phyloP scores from a whole-genome alignment of 805 yeast genomes.

The Monosporozyma unispora region DNA sequence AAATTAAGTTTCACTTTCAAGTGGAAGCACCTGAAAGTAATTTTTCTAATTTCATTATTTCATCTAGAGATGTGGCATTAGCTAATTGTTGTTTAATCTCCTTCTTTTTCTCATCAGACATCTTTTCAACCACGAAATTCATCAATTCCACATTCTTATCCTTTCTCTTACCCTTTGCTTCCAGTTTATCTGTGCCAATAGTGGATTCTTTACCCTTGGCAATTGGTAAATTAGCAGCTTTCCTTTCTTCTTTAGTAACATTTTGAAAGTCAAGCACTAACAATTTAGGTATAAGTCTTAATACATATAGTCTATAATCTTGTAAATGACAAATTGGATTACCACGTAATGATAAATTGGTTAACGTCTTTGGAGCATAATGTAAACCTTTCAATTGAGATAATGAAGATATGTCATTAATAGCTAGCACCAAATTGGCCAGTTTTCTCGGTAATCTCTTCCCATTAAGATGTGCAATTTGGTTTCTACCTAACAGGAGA shows the following conservation, averaged over 20 bases:
- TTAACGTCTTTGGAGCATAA: slow-evolving; percentile 34
- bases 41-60: slow-evolving; percentile 62
- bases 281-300: slow-evolving; percentile 57
- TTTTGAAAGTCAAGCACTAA: slow-evolving; percentile 59
- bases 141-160: slow-evolving; percentile 31
- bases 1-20: too few species aligned
- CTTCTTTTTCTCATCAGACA: slow-evolving; percentile 46
- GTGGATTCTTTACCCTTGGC: neutral
- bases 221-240: neutral
- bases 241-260: slow-evolving; percentile 43
- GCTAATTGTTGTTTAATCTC: slow-evolving; percentile 45
- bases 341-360: slow-evolving; percentile 43
- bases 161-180: neutral
- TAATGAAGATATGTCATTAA: slow-evolving; percentile 46
- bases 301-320: slow-evolving; percentile 50
- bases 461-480: slow-evolving; percentile 37
- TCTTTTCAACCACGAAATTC: slow-evolving; percentile 33
- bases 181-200: neutral
- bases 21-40: slow-evolving; percentile 33
- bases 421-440: slow-evolving; percentile 43
- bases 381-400: slow-evolving; percentile 36
- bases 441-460: slow-evolving; percentile 26
- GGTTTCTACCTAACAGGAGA: slow-evolving; percentile 55
- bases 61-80: slow-evolving; percentile 60
- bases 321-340: slow-evolving; percentile 46